A percentile compares a stretch with the other conserved stretches of the same genome.
These are phyloP conservation scores for Endocarpon pusillum DNA, from an alignment of 495 filamentous ascomycete genomes.

Conservation along the genomic window DNA sequence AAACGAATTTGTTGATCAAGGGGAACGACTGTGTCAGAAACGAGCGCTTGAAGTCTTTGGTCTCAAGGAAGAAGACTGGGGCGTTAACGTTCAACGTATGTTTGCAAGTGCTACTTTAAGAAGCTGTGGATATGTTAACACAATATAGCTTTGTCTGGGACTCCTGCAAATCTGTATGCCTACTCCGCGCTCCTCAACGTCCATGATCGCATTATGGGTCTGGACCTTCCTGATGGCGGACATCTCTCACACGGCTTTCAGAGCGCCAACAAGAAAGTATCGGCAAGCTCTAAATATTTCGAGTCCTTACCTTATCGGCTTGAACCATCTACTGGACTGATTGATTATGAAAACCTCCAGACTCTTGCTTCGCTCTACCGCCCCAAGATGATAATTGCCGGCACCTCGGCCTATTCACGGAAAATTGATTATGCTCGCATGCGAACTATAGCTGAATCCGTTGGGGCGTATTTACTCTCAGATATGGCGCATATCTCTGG, in stretches of 20 bases:
- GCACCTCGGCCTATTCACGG: conserved; percentile 86
- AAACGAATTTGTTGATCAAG: conserved; percentile 86
- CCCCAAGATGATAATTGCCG: conserved; percentile 88
- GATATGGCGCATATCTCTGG: conserved; percentile 99
- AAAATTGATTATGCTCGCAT: conserved; percentile 84
- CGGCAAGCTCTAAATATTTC: conserved; percentile 94
- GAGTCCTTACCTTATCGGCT: conserved; percentile 91
- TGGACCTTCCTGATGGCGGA: conserved; percentile 94
- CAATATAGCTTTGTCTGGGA: conserved; percentile 68
- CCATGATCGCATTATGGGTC: conserved; percentile 91
- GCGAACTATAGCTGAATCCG: conserved; percentile 70
- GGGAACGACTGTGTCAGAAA: conserved; percentile 76
- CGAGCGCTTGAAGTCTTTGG: conserved; percentile 77
- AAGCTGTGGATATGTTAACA: conserved; percentile 10
- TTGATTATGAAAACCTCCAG: conserved; percentile 84
- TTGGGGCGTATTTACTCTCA: conserved; percentile 76
- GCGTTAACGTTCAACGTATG: conserved; percentile 91
- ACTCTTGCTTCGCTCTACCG: conserved; percentile 73
- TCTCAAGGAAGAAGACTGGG: conserved; percentile 75
- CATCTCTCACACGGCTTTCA: conserved; percentile 97
- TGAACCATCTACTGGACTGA: conserved; percentile 75
- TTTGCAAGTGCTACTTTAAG: background rate
- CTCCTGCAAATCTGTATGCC: conserved; percentile 88
- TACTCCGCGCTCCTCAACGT: conserved; percentile 84
- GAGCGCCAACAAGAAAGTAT: conserved; percentile 96